A percentile compares a stretch with the other conserved stretches of the same genome.
These are phyloP conservation scores for Jacaranda copaia DNA, from an alignment of 257 asterid genomes.

Conservation along the genomic window DNA sequence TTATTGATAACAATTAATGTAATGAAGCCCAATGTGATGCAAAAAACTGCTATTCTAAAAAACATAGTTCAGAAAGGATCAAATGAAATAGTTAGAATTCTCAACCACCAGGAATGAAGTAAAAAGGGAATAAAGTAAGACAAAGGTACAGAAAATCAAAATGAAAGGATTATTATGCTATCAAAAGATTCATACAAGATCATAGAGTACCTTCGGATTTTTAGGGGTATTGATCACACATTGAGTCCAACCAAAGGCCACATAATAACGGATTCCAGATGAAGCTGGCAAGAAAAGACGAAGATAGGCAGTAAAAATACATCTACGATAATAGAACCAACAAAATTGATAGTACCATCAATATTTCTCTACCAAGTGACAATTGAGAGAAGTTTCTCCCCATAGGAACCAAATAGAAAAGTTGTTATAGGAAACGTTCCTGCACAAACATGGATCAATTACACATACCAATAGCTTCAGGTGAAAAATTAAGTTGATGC, in stretches of 20 bases:
- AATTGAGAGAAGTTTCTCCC: constrained; percentile 84
- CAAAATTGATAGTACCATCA: neutral
- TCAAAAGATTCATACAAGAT: too few species aligned
- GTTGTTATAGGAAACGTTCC: constrained; percentile 88
- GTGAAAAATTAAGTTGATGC: neutral
- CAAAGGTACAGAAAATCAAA: neutral
- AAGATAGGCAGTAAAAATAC: constrained; percentile 27
- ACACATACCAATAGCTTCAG: constrained; percentile 17
- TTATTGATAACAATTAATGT: constrained; percentile 62
- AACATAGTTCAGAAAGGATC: constrained; percentile 54
- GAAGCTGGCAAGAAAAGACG: constrained; percentile 58
- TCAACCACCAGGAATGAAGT: neutral
- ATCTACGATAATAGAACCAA: neutral
- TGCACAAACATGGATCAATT: constrained; percentile 40
- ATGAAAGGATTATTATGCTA: too few species aligned
- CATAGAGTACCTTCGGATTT: constrained; percentile 64
- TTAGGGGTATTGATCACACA: constrained; percentile 67
- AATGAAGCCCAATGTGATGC: constrained; percentile 70
- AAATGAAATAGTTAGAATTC: neutral
- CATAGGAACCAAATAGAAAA: constrained; percentile 69
- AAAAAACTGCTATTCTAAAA: constrained; percentile 71
- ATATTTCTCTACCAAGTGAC: constrained; percentile 66
- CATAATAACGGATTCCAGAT: constrained; percentile 77
- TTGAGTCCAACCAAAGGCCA: constrained; percentile 92
- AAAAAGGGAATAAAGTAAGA: neutral